A percentile compares a stretch with the other conserved stretches of the same genome.
Evolutionary conservation across 805 yeast genomes (phyloP).

Genomic region (Candida nitratophila): DNA sequence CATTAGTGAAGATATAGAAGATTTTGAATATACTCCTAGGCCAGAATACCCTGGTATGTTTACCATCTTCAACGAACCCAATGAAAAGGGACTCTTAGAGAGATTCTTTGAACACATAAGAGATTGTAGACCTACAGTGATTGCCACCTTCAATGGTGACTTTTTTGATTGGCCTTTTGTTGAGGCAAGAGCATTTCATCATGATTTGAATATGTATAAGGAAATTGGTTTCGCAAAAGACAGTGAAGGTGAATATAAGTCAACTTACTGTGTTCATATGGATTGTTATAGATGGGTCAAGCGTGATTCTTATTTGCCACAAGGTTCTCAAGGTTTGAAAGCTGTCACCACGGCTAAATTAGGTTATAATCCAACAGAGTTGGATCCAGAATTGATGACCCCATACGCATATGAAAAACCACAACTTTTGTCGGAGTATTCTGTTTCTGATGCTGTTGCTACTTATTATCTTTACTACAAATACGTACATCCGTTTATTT

Average conservation of each 20-base stretch:
- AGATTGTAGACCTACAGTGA: constrained; percentile 90
- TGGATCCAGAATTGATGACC: constrained; percentile 97
- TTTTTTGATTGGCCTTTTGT: constrained; percentile 99
- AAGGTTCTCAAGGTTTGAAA: constrained; percentile 96
- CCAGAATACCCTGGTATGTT: constrained; percentile 92
- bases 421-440: constrained; percentile 87
- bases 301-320: constrained; percentile 95
- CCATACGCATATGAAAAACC: constrained; percentile 96
- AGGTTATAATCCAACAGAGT: constrained; percentile 93
- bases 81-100: constrained; percentile 67
- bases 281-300: constrained; percentile 98
- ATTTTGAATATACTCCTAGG: constrained; percentile 95
- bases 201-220: constrained; percentile 80
- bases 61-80: constrained; percentile 82
- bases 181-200: constrained; percentile 76
- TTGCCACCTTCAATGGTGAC: constrained; percentile 97
- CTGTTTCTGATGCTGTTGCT: constrained; percentile 99
- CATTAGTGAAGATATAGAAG: constrained; percentile 90
- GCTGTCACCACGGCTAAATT: constrained; percentile 94
- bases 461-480: constrained; percentile 93
- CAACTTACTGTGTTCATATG: constrained; percentile 91
- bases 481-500: constrained; percentile 94
- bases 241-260: constrained; percentile 85
- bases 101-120: constrained; percentile 86
- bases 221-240: constrained; percentile 94